Evolutionary conservation across 2,329 filamentous ascomycete genomes (phyloP), one percentile per base, ranked within the genome.

Genomic region (Phyllosticta citrichinensis): DNA sequence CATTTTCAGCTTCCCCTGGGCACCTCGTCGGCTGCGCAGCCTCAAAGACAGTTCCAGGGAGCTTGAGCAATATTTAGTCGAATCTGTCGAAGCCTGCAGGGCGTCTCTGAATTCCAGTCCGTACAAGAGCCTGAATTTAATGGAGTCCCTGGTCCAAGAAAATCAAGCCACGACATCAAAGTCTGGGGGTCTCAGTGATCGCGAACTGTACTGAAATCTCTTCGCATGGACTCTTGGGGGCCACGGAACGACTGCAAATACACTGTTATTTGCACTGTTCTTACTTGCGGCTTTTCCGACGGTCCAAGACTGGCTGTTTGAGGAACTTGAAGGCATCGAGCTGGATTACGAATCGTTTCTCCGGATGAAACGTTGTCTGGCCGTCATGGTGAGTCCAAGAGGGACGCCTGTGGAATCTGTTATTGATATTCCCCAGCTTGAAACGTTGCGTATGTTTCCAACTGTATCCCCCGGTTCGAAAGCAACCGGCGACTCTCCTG

Each of bases 151-250:
- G 20, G 60, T 62, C 33, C 55, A 33, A 35, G 47, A 55, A 51
- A 58, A 58, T 25, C 51, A 62, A 22, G 6, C 87, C 1, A 87
- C 93, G 0, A 89, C 90, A 14, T 78, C 95, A 55, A 82, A 87
- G 69, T 90, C 85, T 51, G 88, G 87, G 55, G 84, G 80, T 9
- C 94, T 95, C 73, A 57, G 57, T 8, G 61, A 62, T 25, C 57
- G 60, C 5, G 70, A 72, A 62, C 61, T 71, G 2, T 65, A 65
- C 47, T 70, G 69, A 14, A 72, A 72, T 60, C 57, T 71, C 5
- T 72, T 71, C 62, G 66, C 69, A n/a, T 70, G 70, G 58, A 70
- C 64, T 14, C 58, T 70, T 24, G 69, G 68, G 2, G 70, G 70
- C 1, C 66, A 71, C 55, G 70, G 71, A 55, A 71, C 70, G 2